Evolutionary conservation across 371 early-diverging fungal species (phyloP), one percentile per base, ranked within the genome.

Genomic region (Zopfochytrium polystomum): DNA sequence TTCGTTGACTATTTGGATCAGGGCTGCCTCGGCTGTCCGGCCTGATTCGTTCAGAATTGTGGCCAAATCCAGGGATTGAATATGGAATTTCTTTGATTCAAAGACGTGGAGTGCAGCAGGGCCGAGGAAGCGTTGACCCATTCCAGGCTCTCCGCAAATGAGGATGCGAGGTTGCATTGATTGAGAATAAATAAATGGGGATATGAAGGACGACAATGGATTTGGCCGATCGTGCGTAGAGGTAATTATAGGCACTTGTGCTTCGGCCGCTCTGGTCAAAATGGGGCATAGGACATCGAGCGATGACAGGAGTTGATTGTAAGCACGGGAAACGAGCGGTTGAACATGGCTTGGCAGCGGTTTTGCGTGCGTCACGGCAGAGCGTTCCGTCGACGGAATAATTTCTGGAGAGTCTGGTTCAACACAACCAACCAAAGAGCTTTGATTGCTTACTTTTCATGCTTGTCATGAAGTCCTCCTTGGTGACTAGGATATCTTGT

Each of bases 391-490:
- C 1, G 81, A 75, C 0, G 85, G 83, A 5, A 75, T 71, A 46
- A 82, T 65, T 2, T 65, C 62, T 67, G 55, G 15, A 60, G 33
- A 1, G 32, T n/a, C 2, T 33, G 62, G 25, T 44, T 32, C 27
- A 57, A 22, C 30, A 22, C 18, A 23, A 31, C 31, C 26, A 5
- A 52, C 4, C 35, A 43, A 56, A 30, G 32, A 27, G 29, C 23
- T 27, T 44, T 26, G 11, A 45, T 45, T 18, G 35, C 65, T 48
- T 43, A 71, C 69, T 32, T 54, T 73, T 73, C 46, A 84, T 65
- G 1, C 80, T 76, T 30, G 71, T 69, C 1, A 74, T 55, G 55
- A 87, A 74, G 63, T 87, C 86, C 2, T 68, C 70, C 42, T 69
- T 62, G 5, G 65, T 67, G 5, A 86, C 84, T 5, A 58, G 54